Percentiles rank a stretch among this genome's conserved stretches.
Evolutionary conservation across 2,329 filamentous ascomycete species (phyloP).

Genomic region (Coniochaeta sp.): DNA sequence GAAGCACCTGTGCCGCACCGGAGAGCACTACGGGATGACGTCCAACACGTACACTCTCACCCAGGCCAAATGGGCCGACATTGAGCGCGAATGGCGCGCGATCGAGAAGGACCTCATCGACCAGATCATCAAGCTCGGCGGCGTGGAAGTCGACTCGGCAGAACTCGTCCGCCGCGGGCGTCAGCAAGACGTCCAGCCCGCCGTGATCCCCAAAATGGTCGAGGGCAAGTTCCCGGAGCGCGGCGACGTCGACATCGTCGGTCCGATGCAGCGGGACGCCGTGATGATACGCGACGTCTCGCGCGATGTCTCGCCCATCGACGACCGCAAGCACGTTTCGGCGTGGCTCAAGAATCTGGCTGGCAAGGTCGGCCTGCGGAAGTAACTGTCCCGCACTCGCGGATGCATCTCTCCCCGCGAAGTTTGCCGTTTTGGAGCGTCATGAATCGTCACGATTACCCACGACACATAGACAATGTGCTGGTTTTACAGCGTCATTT

Average conservation of each 20-base stretch:
- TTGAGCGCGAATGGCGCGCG: constrained; percentile 66
- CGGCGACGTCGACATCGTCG: constrained; percentile 88
- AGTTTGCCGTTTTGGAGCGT: background rate
- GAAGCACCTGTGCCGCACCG: constrained; percentile 79
- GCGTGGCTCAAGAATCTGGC: constrained; percentile 41
- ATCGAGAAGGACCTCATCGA: constrained; percentile 60
- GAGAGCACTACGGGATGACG: constrained; percentile 84
- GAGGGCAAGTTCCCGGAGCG: constrained; percentile 82
- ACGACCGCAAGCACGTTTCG: constrained; percentile 35
- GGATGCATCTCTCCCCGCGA: background rate
- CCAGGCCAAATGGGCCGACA: constrained; percentile 80
- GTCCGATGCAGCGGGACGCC: constrained; percentile 69
- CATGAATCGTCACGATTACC: background rate
- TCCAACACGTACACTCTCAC: constrained; percentile 84
- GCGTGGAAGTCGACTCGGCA: constrained; percentile 7
- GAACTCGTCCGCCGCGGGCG: constrained; percentile 21
- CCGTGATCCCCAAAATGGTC: constrained; percentile 61
- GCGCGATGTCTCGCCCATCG: constrained; percentile 14
- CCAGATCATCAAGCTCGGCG: constrained; percentile 34
- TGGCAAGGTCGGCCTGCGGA: constrained; percentile 32
- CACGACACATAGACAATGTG: background rate
- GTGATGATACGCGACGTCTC: constrained; percentile 38
- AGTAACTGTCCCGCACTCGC: constrained; percentile 13
- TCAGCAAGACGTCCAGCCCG: constrained; percentile 48
- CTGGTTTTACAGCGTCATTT: background rate